phyloP scores from a whole-genome alignment of 2,329 filamentous ascomycete species.

The Neonectria neomacrospora region DNA sequence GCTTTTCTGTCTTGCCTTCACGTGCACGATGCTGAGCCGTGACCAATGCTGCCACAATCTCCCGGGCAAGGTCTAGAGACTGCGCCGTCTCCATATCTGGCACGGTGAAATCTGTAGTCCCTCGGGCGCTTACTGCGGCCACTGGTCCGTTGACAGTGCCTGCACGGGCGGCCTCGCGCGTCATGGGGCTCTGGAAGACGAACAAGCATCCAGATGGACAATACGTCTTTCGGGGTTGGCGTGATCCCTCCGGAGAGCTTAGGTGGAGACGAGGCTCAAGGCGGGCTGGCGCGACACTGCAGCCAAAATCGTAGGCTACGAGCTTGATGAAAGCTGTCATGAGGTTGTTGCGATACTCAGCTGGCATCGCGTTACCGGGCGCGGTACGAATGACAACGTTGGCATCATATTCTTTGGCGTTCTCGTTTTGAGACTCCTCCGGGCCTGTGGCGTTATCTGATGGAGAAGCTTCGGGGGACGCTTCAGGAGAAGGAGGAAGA shows the following conservation, averaged over 20 bases:
- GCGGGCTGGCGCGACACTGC: slow-evolving; percentile 67
- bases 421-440: slow-evolving; percentile 26
- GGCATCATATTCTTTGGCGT: slow-evolving; percentile 26
- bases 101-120: slow-evolving; percentile 61
- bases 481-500: slow-evolving; percentile 50
- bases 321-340: slow-evolving; percentile 71
- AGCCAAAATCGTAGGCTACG: slow-evolving; percentile 73
- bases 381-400: slow-evolving; percentile 54
- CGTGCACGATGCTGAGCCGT: slow-evolving; percentile 73
- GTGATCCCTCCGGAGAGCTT: slow-evolving; percentile 50
- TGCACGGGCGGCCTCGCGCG: slow-evolving; percentile 68
- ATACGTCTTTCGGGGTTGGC: slow-evolving; percentile 59
- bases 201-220: slow-evolving; percentile 69
- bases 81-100: slow-evolving; percentile 64
- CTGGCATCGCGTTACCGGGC: slow-evolving; percentile 66
- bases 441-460: slow-evolving; percentile 20
- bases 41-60: slow-evolving; percentile 68
- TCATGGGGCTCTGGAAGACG: slow-evolving; percentile 67
- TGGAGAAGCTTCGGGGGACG: slow-evolving; percentile 38
- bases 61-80: slow-evolving; percentile 69
- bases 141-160: slow-evolving; percentile 72
- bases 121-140: slow-evolving; percentile 68
- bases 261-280: slow-evolving; percentile 70
- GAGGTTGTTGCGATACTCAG: slow-evolving; percentile 67
- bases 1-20: slow-evolving; percentile 65